Conservation (phyloP, 345 rosid genomes). For the Physaria fendleri region DNA sequence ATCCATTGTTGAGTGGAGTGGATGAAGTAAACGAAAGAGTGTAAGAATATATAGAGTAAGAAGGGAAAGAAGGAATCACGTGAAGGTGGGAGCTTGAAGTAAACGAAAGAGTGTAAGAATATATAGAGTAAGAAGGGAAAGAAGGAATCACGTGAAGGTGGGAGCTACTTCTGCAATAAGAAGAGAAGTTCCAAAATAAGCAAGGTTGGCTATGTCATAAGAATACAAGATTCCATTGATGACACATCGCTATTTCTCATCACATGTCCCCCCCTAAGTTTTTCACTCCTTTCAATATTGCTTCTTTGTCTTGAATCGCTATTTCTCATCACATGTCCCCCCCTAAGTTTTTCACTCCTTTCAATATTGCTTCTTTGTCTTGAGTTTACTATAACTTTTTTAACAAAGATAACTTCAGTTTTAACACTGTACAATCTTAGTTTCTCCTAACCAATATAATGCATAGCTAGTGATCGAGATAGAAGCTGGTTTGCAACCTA, state of each 20-base stretch:
- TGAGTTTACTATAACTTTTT: not conserved
- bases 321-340: slow-evolving; percentile 26
- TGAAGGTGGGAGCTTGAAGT: no score
- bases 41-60: slow-evolving; percentile 36
- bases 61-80: slow-evolving; percentile 49
- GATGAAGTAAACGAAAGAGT: slow-evolving; percentile 11
- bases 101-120: slow-evolving; percentile 11
- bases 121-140: slow-evolving; percentile 37
- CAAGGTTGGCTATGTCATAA: slow-evolving; percentile 61
- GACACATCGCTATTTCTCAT: slow-evolving; percentile 29
- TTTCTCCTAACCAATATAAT: not conserved
- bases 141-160: slow-evolving; percentile 69
- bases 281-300: not conserved
- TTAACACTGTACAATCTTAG: not conserved
- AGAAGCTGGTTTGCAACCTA: no score
- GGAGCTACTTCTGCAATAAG: slow-evolving; percentile 33
- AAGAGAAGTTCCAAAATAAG: slow-evolving; percentile 55
- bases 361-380: not conserved
- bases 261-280: slow-evolving; percentile 16
- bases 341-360: not conserved
- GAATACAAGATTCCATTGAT: slow-evolving; percentile 22
- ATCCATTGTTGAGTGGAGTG: slow-evolving; percentile 38
- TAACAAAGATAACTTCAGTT: slow-evolving; percentile 2
- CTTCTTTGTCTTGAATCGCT: not conserved
- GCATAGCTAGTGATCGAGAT: no score